Percentiles rank a stretch among this genome's conserved stretches.
Evolutionary conservation across 257 asterid species (phyloP).

Genomic region (Verbascum thapsus): DNA sequence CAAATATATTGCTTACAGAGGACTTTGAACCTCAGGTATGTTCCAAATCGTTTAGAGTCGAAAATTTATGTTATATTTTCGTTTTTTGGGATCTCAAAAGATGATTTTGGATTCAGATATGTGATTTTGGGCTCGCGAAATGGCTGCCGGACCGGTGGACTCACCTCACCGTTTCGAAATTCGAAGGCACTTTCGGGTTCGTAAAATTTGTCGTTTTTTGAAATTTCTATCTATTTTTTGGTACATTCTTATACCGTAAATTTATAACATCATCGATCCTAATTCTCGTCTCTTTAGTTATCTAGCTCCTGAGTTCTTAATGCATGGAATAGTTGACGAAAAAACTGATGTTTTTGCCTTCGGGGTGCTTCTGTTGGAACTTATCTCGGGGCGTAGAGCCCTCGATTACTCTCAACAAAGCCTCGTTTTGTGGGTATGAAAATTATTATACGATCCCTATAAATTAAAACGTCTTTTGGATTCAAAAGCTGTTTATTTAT

Average conservation of each 20-base stretch:
- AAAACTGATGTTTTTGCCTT: constrained; percentile 86
- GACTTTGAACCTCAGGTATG: constrained; percentile 92
- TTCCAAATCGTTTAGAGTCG: not conserved
- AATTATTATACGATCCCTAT: not conserved
- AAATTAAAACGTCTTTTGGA: not conserved
- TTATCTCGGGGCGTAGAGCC: constrained; percentile 91
- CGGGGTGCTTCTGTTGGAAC: constrained; percentile 86
- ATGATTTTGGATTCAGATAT: constrained; percentile 51
- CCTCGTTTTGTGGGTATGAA: constrained; percentile 91
- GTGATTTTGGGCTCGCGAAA: constrained; percentile 79
- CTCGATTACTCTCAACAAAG: constrained; percentile 92
- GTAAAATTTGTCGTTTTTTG: constrained; percentile 3
- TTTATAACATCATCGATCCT: too few relatives aligned
- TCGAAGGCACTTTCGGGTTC: constrained; percentile 76
- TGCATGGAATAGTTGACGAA: constrained; percentile 96
- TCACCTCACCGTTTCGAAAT: constrained; percentile 57
- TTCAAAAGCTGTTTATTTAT: constrained; percentile 4
- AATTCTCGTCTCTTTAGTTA: too few relatives aligned
- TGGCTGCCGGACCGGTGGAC: constrained; percentile 77
- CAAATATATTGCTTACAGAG: constrained; percentile 81
- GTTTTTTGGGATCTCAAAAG: constrained; percentile 19
- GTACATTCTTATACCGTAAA: too few relatives aligned
- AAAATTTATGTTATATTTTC: not conserved
- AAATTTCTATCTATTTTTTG: not conserved
- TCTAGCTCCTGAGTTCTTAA: constrained; percentile 89